Percentiles rank a stretch among this genome's conserved stretches.
phyloP scores from a whole-genome alignment of 116 monocot species.

The Papilionanthe hybrid region DNA sequence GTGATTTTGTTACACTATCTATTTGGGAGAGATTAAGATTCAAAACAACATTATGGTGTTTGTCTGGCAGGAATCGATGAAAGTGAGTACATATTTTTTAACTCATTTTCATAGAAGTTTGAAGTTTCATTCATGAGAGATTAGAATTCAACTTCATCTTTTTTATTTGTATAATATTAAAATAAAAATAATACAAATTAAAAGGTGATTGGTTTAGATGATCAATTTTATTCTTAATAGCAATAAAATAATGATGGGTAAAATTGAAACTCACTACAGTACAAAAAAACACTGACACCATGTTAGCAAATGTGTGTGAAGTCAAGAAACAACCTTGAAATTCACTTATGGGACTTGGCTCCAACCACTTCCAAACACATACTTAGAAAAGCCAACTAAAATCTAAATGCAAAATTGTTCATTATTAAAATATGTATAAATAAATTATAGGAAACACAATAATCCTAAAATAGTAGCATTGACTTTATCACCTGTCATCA shows the following conservation, averaged over 20 bases:
- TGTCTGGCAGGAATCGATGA: too few relatives aligned
- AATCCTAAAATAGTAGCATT: background rate
- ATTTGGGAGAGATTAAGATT: too few relatives aligned
- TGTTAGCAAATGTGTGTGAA: background rate
- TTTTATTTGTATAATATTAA: background rate
- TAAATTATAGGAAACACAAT: background rate
- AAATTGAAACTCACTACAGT: background rate
- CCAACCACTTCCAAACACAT: background rate
- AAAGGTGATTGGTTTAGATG: background rate
- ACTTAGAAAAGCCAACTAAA: background rate
- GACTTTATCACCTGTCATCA: constrained; percentile 78
- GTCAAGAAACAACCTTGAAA: background rate
- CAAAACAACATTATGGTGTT: too few relatives aligned
- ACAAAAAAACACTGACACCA: background rate
- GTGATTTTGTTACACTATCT: too few relatives aligned
- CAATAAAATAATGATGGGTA: background rate
- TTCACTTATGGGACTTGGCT: background rate
- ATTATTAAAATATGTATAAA: background rate
- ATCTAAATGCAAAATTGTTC: background rate
- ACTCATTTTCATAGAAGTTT: too few relatives aligned
- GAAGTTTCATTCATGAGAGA: too few relatives aligned
- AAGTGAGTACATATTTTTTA: too few relatives aligned
- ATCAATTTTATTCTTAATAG: background rate
- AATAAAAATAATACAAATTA: background rate
- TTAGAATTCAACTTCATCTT: background rate